These are phyloP conservation scores for Rhizopogon vinicolor DNA, from an alignment of 768 basidiomycete species.

Conservation along the genomic window DNA sequence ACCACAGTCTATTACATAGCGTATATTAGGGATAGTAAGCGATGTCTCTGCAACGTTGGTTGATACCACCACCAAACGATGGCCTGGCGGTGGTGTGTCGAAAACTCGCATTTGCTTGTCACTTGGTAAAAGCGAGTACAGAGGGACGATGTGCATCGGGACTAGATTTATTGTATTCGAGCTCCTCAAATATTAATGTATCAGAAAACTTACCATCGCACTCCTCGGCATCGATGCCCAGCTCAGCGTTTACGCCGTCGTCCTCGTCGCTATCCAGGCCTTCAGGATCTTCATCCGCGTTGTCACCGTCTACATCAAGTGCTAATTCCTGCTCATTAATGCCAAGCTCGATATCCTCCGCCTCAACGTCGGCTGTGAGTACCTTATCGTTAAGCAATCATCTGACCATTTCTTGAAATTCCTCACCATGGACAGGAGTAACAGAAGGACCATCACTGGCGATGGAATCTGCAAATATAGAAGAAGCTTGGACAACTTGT, in stretches of 20 bases:
- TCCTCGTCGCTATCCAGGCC: constrained; percentile 75
- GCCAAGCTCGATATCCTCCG: constrained; percentile 77
- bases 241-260: constrained; percentile 40
- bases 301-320: constrained; percentile 61
- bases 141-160: constrained; percentile 91
- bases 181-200: background rate
- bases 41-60: constrained; percentile 98
- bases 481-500: constrained; percentile 18
- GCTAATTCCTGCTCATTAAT: constrained; percentile 44
- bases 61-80: constrained; percentile 87
- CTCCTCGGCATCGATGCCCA: constrained; percentile 61
- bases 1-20: constrained; percentile 97
- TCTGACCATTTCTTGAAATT: background rate
- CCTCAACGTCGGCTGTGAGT: constrained; percentile 64
- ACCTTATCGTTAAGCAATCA: background rate
- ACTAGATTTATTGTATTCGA: constrained; percentile 36
- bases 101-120: constrained; percentile 97
- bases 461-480: constrained; percentile 22
- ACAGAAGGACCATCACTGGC: constrained; percentile 6
- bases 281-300: constrained; percentile 65
- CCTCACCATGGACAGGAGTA: constrained; percentile 16
- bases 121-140: constrained; percentile 89
- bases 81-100: constrained; percentile 70
- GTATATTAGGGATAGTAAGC: constrained; percentile 93
- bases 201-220: constrained; percentile 49